Conservation (phyloP, 208 protist genomes). For the Blastocrithidia nonstop region DNA sequence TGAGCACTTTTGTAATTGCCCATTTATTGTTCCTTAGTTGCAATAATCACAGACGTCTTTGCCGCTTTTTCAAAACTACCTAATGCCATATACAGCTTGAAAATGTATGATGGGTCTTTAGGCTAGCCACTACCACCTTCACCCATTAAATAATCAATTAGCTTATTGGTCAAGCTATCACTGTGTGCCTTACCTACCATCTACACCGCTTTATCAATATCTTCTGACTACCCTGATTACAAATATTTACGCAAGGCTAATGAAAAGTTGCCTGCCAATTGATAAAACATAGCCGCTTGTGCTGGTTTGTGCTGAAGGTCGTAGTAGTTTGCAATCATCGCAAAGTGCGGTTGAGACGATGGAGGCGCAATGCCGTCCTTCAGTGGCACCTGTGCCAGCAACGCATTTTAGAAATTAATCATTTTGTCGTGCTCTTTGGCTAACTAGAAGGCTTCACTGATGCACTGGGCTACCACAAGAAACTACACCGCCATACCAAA, state of each 20-base stretch:
- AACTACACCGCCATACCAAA: slow-evolving; percentile 91
- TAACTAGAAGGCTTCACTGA: slow-evolving; percentile 88
- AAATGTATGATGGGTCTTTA: slow-evolving; percentile 96
- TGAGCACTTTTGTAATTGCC: slow-evolving; percentile 90
- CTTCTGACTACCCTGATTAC: slow-evolving; percentile 65
- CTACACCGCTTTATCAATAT: slow-evolving; percentile 87
- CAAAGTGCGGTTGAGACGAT: slow-evolving; percentile 54
- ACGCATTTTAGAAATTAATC: slow-evolving; percentile 64
- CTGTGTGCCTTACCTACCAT: slow-evolving; percentile 87
- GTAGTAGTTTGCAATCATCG: slow-evolving; percentile 87
- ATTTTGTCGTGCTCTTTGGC: slow-evolving; percentile 81
- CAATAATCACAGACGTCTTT: slow-evolving; percentile 92
- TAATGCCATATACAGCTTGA: slow-evolving; percentile 93
- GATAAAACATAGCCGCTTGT: slow-evolving; percentile 86
- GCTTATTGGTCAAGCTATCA: slow-evolving; percentile 85
- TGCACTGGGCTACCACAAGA: slow-evolving; percentile 87
- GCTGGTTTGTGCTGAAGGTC: slow-evolving; percentile 66
- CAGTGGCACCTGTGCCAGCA: slow-evolving; percentile 62
- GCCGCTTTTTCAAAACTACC: slow-evolving; percentile 92
- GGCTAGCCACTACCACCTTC: slow-evolving; percentile 88
- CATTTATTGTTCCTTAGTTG: slow-evolving; percentile 88
- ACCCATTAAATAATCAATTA: slow-evolving; percentile 95
- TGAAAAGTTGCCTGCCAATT: slow-evolving; percentile 78
- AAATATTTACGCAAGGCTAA: slow-evolving; percentile 85
- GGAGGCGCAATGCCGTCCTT: slow-evolving; percentile 73